Percentiles rank a stretch among this genome's conserved stretches.
These are phyloP conservation scores for Croton setiger DNA, from an alignment of 441 rosid species.

Conservation along the genomic window DNA sequence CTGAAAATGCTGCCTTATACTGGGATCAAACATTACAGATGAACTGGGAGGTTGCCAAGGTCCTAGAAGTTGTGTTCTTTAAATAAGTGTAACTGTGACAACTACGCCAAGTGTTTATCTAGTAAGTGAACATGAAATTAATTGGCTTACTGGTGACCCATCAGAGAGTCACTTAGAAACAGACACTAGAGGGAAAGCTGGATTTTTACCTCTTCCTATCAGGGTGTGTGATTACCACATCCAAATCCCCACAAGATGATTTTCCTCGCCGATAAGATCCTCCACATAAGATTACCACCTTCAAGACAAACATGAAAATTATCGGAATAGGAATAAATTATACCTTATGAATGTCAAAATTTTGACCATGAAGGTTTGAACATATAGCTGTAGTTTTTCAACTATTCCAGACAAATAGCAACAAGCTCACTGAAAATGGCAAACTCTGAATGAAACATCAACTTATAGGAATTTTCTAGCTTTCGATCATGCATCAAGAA, in stretches of 20 bases:
- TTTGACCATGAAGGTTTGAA: slow-evolving; percentile 1
- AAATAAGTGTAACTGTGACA: not conserved
- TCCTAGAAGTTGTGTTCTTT: slow-evolving; percentile 1
- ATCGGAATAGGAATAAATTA: not conserved
- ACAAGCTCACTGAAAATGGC: not conserved
- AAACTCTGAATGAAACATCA: no score
- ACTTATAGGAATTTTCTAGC: no score
- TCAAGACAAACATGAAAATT: slow-evolving; percentile 23
- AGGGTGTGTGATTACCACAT: slow-evolving; percentile 79
- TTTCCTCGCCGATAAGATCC: slow-evolving; percentile 98
- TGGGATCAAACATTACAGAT: not conserved
- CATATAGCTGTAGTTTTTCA: not conserved
- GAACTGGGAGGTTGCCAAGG: not conserved
- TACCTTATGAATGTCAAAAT: slow-evolving; percentile 8
- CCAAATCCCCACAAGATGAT: slow-evolving; percentile 89
- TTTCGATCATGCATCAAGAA: not conserved
- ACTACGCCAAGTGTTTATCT: not conserved
- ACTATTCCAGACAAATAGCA: not conserved
- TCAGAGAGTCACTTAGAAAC: not conserved
- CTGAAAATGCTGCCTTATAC: not conserved
- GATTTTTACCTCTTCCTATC: slow-evolving; percentile 72
- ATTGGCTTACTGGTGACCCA: not conserved
- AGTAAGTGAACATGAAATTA: not conserved
- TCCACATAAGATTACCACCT: slow-evolving; percentile 80
- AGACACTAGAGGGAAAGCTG: not conserved